phyloP scores from a whole-genome alignment of 768 basidiomycete genomes.

The Coprinellus micaceus region DNA sequence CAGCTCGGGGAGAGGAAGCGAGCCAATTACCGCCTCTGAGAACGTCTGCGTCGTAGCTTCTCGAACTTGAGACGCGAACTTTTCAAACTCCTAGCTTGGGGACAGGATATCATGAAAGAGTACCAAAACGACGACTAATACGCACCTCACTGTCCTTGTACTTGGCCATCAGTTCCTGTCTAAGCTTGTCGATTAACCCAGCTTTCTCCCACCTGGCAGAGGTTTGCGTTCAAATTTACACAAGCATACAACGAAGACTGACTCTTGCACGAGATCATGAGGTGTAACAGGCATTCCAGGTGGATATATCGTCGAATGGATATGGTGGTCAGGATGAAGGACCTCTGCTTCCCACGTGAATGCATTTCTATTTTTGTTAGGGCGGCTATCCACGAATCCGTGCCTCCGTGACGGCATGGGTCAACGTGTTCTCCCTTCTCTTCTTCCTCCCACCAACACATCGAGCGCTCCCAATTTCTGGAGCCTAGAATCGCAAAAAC shows the following conservation, averaged over 20 bases:
- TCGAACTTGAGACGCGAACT: conserved; percentile 3
- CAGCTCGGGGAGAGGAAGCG: conserved; percentile 1
- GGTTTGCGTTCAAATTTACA: background rate
- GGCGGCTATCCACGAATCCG: no score
- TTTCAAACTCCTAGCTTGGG: background rate
- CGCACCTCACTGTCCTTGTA: conserved; percentile 5
- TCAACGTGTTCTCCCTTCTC: no score
- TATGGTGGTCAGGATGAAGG: background rate
- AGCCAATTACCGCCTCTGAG: conserved; percentile 3
- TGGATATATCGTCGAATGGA: background rate
- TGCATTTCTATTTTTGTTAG: background rate
- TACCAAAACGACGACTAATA: no score
- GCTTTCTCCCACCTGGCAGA: conserved; percentile 5
- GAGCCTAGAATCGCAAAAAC: background rate
- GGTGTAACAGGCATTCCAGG: background rate
- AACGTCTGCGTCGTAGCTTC: conserved; percentile 1
- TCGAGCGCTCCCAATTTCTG: no score
- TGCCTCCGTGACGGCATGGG: no score
- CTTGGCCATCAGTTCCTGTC: conserved; percentile 2
- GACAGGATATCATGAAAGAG: no score
- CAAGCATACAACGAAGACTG: background rate
- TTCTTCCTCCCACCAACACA: no score
- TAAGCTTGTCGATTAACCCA: conserved; percentile 4
- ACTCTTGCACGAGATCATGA: conserved; percentile 2
- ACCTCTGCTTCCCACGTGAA: background rate